Evolutionary conservation across 78 protist species (phyloP).

Genomic region (Planoprotostelium fungivorum): DNA sequence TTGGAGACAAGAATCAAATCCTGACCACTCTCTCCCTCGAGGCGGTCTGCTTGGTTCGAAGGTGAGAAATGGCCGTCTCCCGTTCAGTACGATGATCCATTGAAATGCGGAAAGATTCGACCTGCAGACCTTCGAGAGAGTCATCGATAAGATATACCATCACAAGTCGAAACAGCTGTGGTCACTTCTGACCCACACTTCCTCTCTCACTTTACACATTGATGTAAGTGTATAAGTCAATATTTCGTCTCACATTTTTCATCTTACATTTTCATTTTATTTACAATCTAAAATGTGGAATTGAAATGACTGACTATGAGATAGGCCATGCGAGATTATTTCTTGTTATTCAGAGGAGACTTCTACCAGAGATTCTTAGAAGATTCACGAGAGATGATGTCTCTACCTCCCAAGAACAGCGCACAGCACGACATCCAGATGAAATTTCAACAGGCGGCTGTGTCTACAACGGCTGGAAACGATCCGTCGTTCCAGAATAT

Average conservation of each 20-base stretch:
- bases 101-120: not conserved
- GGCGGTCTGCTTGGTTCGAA: not conserved
- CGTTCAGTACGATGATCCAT: too few relatives aligned
- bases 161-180: not conserved
- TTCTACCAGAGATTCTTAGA: not conserved
- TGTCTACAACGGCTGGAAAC: not conserved
- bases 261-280: too few relatives aligned
- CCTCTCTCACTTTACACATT: not conserved
- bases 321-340: not conserved
- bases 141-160: not conserved
- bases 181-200: not conserved
- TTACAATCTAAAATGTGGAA: too few relatives aligned
- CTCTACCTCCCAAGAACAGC: not conserved
- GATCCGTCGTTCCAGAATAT: not conserved
- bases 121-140: not conserved
- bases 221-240: not conserved
- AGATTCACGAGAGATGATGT: not conserved
- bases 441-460: not conserved
- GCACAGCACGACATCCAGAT: not conserved
- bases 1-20: not conserved
- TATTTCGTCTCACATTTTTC: not conserved
- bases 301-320: not conserved
- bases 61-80: too few relatives aligned
- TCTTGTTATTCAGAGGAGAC: not conserved
- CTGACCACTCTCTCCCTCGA: not conserved